A percentile compares a stretch with the other conserved stretches of the same genome.
Evolutionary conservation across 495 filamentous ascomycete species (phyloP).

Genomic region (Neurospora sp.): DNA sequence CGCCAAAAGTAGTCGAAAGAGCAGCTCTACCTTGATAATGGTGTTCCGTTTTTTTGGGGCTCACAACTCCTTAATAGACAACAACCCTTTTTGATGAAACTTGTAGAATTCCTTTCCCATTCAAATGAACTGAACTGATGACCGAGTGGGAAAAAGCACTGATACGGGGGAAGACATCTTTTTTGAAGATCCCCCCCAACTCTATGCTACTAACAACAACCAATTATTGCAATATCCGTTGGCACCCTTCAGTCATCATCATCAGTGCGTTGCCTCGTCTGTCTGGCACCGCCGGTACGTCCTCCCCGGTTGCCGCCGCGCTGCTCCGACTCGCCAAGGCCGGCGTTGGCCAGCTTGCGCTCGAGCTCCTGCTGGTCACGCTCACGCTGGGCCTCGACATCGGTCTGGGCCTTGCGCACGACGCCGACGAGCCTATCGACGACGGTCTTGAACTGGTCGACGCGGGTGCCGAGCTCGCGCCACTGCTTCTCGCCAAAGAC

Average conservation of each 20-base stretch:
- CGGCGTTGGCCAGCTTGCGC: conserved; percentile 39
- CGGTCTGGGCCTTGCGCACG: conserved; percentile 67
- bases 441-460: conserved; percentile 82
- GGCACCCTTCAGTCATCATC: conserved; percentile 33
- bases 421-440: conserved; percentile 64
- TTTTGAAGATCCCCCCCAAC: neutral
- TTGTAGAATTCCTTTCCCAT: neutral
- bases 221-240: neutral
- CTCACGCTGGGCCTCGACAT: conserved; percentile 48
- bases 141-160: neutral
- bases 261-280: conserved; percentile 32
- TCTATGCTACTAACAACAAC: neutral
- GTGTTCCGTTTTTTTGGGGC: neutral
- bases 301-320: conserved; percentile 10
- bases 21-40: neutral
- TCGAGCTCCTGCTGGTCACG: conserved; percentile 50
- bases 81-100: neutral
- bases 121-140: neutral
- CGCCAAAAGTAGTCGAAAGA: neutral
- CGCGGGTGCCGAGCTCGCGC: conserved; percentile 77
- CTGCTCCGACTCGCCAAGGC: conserved; percentile 22
- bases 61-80: neutral
- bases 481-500: conserved; percentile 98
- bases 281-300: neutral
- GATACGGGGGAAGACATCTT: neutral